Evolutionary conservation across 208 protist species (phyloP).

Genomic region (Leishmania martiniquensis): DNA sequence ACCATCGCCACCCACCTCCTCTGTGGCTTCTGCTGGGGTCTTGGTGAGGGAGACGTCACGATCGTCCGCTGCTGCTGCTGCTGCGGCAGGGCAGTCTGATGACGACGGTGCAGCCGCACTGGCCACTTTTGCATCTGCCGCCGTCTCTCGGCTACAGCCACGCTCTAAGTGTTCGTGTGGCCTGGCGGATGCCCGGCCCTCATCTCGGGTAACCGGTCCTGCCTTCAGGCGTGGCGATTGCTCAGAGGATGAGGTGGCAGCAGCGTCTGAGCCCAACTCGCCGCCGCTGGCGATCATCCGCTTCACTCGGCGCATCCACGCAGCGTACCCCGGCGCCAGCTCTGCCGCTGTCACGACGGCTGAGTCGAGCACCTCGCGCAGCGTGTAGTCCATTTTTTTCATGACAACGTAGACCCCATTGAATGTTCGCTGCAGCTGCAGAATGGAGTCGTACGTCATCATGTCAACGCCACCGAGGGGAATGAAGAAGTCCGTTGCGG

Average conservation of each 20-base stretch:
- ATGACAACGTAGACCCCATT: slow-evolving; percentile 89
- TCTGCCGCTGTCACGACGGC: slow-evolving; percentile 33
- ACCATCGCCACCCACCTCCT: not conserved
- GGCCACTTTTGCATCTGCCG: not conserved
- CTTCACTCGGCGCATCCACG: not conserved
- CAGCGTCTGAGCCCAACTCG: not conserved
- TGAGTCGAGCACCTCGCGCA: slow-evolving; percentile 86
- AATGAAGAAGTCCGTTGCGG: slow-evolving; percentile 83
- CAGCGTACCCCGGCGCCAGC: slow-evolving; percentile 20
- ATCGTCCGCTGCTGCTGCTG: not conserved
- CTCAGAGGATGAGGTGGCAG: not conserved
- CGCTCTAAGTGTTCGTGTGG: not conserved
- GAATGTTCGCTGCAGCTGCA: slow-evolving; percentile 55
- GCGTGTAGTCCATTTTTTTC: slow-evolving; percentile 90
- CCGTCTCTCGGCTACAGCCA: not conserved
- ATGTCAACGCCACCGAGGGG: slow-evolving; percentile 71
- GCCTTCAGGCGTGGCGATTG: not conserved
- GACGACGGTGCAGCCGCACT: not conserved
- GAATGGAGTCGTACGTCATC: slow-evolving; percentile 75
- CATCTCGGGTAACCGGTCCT: not conserved
- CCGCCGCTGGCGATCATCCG: not conserved
- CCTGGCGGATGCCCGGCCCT: not conserved
- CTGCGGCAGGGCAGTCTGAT: not conserved
- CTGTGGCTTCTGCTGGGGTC: not conserved
- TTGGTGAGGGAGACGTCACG: not conserved